Base-by-base conservation (phyloP, 345 rosid species). In the Excoecaria cochinchinensis region DNA sequence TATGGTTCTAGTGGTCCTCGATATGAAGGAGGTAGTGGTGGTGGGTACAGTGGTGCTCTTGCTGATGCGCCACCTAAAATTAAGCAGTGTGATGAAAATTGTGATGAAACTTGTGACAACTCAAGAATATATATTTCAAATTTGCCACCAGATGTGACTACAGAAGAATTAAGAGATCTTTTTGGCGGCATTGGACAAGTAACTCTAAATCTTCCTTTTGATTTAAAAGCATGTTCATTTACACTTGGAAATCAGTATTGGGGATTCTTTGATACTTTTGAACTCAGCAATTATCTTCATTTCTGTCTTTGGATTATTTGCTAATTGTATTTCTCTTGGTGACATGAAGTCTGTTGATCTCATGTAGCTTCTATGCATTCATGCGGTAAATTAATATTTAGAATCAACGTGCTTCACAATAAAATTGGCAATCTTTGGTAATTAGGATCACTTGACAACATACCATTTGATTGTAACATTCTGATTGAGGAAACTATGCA, bases 151-250 rank as follows among this genome's bases (percentile, higher is more conserved):
- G 97, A 92, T 89, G 98, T 96, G 84, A 92, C 97, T 36, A 69
- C 57, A 67, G 99, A 96, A 66, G 94, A 96, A 79, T 85, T 96
- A 85, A 86, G 82, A 74, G 97, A 92, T 24, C 95, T 96, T 80
- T 96, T 96, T 80, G 97, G 97, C 53, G 97, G 99, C 89, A 90
- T 96, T 84, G 97, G 99, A 86, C 96, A 88, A 85, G 99, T 96
- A 92, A 88, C 80, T 75, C 67, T 59, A 51, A 63, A 17, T 82
- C 84, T 67, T 78, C 77, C 66, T 76, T 58, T 58, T 78, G 60
- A 50, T 57, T 70, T 36, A 65, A 21, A 53, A 24, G 31, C 39
- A 3, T 60, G 24, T 16, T 15, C 51, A 50, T 60, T 25, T 21
- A 16, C 17, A 25, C 13, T 55, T 58, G 48, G 16, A 44, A 40